Conservation (phyloP, 192 early-diverging fungal species). For the Tieghemiomyces parasiticus region DNA sequence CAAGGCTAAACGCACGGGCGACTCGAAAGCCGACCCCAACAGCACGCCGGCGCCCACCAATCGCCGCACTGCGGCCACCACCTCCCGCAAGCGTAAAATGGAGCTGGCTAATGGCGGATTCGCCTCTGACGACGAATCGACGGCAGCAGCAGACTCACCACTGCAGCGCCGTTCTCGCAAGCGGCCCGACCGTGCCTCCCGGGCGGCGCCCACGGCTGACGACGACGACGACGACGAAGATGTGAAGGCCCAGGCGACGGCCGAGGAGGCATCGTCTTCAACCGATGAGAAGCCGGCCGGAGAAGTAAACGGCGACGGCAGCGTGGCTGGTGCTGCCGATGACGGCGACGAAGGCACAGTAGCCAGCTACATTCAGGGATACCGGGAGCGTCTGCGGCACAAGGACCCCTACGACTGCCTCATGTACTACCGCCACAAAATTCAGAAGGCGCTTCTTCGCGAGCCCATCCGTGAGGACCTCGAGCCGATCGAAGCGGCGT, state of each 20-base stretch:
- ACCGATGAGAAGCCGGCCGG: not conserved
- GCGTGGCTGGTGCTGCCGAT: too few relatives aligned
- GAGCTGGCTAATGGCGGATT: not conserved
- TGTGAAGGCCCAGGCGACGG: not conserved
- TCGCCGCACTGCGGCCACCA: constrained; percentile 12
- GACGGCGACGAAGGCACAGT: too few relatives aligned
- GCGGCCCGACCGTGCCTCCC: not conserved
- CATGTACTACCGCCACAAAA: constrained; percentile 29
- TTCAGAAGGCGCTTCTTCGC: constrained; percentile 31
- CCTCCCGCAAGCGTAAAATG: not conserved
- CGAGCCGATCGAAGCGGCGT: constrained; percentile 20
- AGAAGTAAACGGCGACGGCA: not conserved
- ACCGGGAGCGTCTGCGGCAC: not conserved
- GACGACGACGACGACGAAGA: not conserved
- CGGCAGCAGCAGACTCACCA: not conserved
- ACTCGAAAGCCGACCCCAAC: constrained; percentile 16
- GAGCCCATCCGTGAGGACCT: constrained; percentile 21
- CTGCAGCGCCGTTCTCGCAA: not conserved
- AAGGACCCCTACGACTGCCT: constrained; percentile 14
- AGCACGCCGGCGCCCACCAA: constrained; percentile 14
- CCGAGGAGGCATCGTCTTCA: not conserved
- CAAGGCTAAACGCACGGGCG: constrained; percentile 15
- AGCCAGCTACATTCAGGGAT: not conserved
- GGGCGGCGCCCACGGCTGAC: not conserved
- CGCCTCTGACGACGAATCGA: not conserved